Conservation (phyloP, 306 rosid species). For the Elaeagnus macrophylla region DNA sequence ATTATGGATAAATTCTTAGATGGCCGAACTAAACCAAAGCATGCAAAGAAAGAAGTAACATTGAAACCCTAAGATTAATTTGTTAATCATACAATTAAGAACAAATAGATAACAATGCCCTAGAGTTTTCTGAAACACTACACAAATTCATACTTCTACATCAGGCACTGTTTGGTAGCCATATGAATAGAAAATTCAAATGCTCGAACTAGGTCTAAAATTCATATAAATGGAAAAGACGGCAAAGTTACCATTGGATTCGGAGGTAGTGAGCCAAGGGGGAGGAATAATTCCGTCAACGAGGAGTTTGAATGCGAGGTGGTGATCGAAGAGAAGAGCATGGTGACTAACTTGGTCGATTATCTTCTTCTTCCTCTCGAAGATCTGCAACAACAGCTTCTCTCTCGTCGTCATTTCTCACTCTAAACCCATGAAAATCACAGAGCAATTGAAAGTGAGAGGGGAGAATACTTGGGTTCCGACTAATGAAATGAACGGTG, state of each 20-base stretch:
- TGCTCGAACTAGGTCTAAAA: neutral
- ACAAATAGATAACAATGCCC: too few species aligned
- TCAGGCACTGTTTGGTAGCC: neutral
- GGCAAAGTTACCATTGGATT: slow-evolving; percentile 31
- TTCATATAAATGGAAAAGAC: neutral
- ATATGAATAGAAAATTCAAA: neutral
- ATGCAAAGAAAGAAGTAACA: neutral
- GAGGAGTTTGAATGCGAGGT: slow-evolving; percentile 63
- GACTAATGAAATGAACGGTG: slow-evolving; percentile 8
- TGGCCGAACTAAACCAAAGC: neutral
- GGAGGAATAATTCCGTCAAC: slow-evolving; percentile 77
- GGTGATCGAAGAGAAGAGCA: slow-evolving; percentile 54
- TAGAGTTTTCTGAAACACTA: neutral
- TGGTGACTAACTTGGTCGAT: slow-evolving; percentile 67
- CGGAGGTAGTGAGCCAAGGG: slow-evolving; percentile 51
- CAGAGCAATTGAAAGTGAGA: slow-evolving; percentile 4
- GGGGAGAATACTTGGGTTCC: neutral
- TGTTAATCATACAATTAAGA: neutral
- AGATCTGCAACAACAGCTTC: slow-evolving; percentile 66
- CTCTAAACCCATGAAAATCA: slow-evolving; percentile 9
- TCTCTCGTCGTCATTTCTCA: slow-evolving; percentile 44
- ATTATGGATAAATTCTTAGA: neutral
- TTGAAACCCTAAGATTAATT: neutral
- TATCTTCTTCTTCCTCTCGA: slow-evolving; percentile 56
- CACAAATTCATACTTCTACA: neutral